Percentiles rank a stretch among this genome's conserved stretches.
Evolutionary conservation across 1,284 basidiomycete species (phyloP).

Genomic region (Meripilus lineatus): DNA sequence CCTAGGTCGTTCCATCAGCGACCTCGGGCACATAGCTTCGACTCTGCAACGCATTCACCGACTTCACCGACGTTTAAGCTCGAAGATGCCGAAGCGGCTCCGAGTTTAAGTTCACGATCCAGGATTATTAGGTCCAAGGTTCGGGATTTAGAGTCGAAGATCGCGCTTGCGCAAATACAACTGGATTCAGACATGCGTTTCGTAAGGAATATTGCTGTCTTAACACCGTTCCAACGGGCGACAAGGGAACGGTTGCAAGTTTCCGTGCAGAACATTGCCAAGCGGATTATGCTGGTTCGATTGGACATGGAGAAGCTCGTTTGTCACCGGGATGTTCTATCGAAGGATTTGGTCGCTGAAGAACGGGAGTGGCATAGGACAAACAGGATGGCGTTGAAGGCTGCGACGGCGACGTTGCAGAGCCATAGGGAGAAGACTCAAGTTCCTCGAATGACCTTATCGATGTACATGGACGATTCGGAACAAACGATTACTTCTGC

Average conservation of each 20-base stretch:
- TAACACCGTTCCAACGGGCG: conserved; percentile 83
- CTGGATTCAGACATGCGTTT: conserved; percentile 72
- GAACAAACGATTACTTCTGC: background rate
- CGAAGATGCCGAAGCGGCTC: conserved; percentile 12
- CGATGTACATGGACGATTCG: conserved; percentile 32
- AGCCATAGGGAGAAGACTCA: conserved; percentile 27
- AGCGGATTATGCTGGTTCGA: conserved; percentile 61
- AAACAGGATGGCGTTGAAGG: conserved; percentile 67
- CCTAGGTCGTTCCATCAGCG: conserved; percentile 17
- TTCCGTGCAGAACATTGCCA: conserved; percentile 62
- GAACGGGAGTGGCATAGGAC: conserved; percentile 62
- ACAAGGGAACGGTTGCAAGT: conserved; percentile 73
- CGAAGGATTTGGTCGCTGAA: conserved; percentile 71
- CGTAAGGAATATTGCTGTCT: conserved; percentile 77
- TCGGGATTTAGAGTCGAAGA: conserved; percentile 54
- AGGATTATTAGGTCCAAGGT: conserved; percentile 61
- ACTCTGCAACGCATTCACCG: conserved; percentile 22
- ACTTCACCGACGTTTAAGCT: conserved; percentile 10
- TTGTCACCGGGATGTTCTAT: conserved; percentile 74
- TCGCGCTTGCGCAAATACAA: conserved; percentile 51
- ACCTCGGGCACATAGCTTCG: conserved; percentile 30
- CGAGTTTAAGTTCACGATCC: conserved; percentile 45
- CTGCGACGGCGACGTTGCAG: conserved; percentile 64
- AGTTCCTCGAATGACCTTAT: conserved; percentile 40
- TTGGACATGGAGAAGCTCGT: conserved; percentile 70